Conservation (phyloP, 2,329 filamentous ascomycete species). For the Botrytis aclada region DNA sequence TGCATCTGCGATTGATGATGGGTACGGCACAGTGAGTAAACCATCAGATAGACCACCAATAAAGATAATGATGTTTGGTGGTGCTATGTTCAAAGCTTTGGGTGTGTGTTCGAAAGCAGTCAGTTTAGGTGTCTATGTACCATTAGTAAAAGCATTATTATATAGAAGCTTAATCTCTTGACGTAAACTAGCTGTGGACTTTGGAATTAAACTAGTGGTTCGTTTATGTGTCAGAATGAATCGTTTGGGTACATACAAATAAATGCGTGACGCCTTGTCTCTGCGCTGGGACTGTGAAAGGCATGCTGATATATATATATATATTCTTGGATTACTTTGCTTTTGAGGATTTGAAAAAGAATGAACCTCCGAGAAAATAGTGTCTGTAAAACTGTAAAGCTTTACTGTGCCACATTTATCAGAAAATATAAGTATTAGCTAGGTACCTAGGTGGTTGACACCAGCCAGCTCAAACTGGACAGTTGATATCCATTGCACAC, state of each 20-base stretch:
- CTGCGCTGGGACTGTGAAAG: not conserved
- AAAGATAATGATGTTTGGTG: conserved; percentile 49
- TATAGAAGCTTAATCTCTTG: not conserved
- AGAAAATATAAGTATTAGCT: not conserved
- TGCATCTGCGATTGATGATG: conserved; percentile 39
- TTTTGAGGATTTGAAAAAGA: not conserved
- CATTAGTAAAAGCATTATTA: not conserved
- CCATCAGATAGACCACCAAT: conserved; percentile 55
- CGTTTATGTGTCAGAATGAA: not conserved
- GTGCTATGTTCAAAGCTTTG: conserved; percentile 14
- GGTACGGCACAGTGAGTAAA: conserved; percentile 49
- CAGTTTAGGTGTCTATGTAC: conserved; percentile 31
- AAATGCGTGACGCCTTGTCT: conserved; percentile 24
- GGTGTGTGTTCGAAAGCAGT: conserved; percentile 38
- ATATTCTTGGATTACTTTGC: not conserved
- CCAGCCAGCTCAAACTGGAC: not conserved
- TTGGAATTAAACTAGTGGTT: not conserved
- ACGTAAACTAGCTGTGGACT: not conserved
- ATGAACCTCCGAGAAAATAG: not conserved
- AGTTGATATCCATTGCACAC: not conserved
- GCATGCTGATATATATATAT: not conserved
- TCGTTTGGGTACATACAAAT: conserved; percentile 21
- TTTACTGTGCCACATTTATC: not conserved
- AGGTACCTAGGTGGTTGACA: not conserved
- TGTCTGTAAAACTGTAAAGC: not conserved